Evolutionary conservation across 257 asterid species (phyloP).

Genomic region (Plantago major): DNA sequence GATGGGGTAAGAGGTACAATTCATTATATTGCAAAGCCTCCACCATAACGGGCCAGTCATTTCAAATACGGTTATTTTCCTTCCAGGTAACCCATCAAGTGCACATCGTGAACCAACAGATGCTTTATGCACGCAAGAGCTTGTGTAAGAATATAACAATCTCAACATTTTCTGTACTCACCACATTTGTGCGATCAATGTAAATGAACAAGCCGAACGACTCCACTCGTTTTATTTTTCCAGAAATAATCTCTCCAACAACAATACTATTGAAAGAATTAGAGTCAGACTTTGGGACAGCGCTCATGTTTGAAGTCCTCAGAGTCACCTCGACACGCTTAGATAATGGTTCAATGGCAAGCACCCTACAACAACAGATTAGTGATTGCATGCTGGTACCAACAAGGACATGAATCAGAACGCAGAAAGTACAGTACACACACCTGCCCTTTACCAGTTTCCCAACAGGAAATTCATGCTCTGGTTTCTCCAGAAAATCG

Average conservation of each 20-base stretch:
- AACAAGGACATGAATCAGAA: constrained; percentile 16
- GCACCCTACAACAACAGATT: constrained; percentile 56
- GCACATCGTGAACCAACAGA: too few species aligned
- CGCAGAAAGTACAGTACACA: constrained; percentile 24
- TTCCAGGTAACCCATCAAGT: neutral
- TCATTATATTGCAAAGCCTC: too few species aligned
- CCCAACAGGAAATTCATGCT: constrained; percentile 72
- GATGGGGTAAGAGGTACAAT: too few species aligned
- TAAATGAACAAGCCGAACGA: constrained; percentile 77
- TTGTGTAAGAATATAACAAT: neutral
- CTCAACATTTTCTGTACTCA: constrained; percentile 21
- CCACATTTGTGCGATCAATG: constrained; percentile 69
- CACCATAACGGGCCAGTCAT: too few species aligned
- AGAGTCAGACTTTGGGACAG: constrained; percentile 36
- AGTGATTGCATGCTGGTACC: constrained; percentile 25
- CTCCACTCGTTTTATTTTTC: constrained; percentile 79
- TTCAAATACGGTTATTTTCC: too few species aligned
- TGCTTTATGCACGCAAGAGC: neutral
- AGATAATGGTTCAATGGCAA: constrained; percentile 77
- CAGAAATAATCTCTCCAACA: constrained; percentile 68
- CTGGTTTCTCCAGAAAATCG: constrained; percentile 60
- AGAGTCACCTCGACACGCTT: constrained; percentile 88
- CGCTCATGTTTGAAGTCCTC: constrained; percentile 48
- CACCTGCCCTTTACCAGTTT: constrained; percentile 81
- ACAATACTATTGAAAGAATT: constrained; percentile 39